Evolutionary conservation across 305 asterid genomes (phyloP).

Genomic region (Fraxinus floribunda): DNA sequence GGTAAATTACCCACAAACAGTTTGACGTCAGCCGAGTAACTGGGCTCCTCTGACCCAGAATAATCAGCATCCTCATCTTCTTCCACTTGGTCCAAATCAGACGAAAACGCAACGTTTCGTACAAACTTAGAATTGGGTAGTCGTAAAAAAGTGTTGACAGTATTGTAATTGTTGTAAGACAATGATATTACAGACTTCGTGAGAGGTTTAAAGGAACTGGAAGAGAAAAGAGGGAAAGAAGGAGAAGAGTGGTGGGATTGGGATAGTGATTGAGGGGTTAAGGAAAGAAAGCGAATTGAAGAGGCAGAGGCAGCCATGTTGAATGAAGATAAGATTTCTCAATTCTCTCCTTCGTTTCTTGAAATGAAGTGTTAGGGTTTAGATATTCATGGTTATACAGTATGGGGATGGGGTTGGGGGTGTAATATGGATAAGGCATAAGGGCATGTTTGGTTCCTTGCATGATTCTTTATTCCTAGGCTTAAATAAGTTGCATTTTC

Average conservation of each 20-base stretch:
- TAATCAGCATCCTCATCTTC: slow-evolving; percentile 34
- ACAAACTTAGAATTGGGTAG: slow-evolving; percentile 31
- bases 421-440: background rate
- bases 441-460: background rate
- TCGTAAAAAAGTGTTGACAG: background rate
- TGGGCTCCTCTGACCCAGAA: slow-evolving; percentile 26
- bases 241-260: slow-evolving; percentile 34
- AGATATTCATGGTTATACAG: background rate
- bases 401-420: background rate
- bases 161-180: slow-evolving; percentile 16
- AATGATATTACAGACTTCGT: slow-evolving; percentile 34
- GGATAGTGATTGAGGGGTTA: slow-evolving; percentile 58
- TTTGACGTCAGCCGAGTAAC: slow-evolving; percentile 54
- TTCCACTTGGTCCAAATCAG: slow-evolving; percentile 50
- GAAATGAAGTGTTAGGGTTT: background rate
- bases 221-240: slow-evolving; percentile 32
- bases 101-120: slow-evolving; percentile 50
- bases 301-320: slow-evolving; percentile 44
- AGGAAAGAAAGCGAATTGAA: slow-evolving; percentile 52
- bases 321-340: slow-evolving; percentile 28
- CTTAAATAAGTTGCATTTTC: background rate
- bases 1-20: slow-evolving; percentile 94
- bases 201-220: slow-evolving; percentile 41
- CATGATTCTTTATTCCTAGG: background rate
- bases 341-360: background rate